Evolutionary conservation across 306 rosid species (phyloP).

Genomic region (Mimosa bimucronata): DNA sequence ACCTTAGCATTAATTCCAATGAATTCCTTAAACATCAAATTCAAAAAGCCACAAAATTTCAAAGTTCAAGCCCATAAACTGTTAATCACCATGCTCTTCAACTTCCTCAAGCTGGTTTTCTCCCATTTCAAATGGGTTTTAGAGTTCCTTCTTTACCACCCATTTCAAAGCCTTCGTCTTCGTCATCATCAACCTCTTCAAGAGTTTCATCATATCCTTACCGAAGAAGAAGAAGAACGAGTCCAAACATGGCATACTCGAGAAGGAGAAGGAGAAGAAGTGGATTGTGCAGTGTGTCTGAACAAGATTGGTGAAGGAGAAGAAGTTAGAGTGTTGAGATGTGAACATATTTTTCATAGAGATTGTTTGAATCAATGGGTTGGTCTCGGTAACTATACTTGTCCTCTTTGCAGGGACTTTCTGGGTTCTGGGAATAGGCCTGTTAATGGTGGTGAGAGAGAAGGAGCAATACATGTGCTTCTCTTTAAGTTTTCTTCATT

Average conservation of each 20-base stretch:
- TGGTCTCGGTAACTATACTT: conserved; percentile 28
- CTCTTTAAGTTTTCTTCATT: conserved; percentile 29
- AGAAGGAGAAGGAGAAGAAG: background rate
- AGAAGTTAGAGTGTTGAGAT: conserved; percentile 50
- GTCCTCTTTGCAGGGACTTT: conserved; percentile 58
- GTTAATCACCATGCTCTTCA: background rate
- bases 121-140: conserved; percentile 33
- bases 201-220: background rate
- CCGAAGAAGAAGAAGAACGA: too few species aligned
- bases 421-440: conserved; percentile 17
- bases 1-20: too few species aligned
- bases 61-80: background rate
- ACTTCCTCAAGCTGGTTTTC: background rate
- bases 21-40: too few species aligned
- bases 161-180: conserved; percentile 28
- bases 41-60: background rate
- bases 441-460: background rate
- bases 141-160: conserved; percentile 36
- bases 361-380: conserved; percentile 53
- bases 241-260: background rate
- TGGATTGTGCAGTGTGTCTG: conserved; percentile 52
- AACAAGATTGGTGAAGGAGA: conserved; percentile 50
- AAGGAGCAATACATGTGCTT: conserved; percentile 35
- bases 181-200: background rate
- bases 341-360: conserved; percentile 47